Evolutionary conservation across 1,139 yeast genomes (phyloP).

Genomic region (Suhomyces kunorum): DNA sequence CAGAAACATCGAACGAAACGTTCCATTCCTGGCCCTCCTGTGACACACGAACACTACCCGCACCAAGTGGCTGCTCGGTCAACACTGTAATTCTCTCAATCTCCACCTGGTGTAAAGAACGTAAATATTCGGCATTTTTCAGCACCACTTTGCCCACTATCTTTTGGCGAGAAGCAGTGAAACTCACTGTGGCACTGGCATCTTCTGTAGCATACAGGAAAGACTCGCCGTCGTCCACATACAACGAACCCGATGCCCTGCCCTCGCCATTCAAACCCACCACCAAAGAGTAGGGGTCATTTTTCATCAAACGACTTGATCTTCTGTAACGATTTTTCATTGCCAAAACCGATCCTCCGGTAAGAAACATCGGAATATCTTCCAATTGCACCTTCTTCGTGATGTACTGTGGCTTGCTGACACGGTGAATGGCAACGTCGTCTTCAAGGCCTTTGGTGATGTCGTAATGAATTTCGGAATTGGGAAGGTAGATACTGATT

Average conservation of each 20-base stretch:
- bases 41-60: constrained; percentile 26
- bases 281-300: constrained; percentile 82
- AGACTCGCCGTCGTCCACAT: constrained; percentile 83
- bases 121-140: constrained; percentile 20
- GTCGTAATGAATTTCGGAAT: constrained; percentile 60
- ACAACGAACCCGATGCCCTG: constrained; percentile 57
- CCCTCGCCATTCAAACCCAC: constrained; percentile 58
- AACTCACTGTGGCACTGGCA: constrained; percentile 44
- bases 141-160: constrained; percentile 20
- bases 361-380: constrained; percentile 69
- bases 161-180: constrained; percentile 24
- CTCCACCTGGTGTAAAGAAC: constrained; percentile 27
- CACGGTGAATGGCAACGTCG: constrained; percentile 9
- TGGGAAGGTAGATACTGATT: constrained; percentile 63
- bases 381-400: constrained; percentile 48
- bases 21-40: constrained; percentile 40
- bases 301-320: constrained; percentile 70
- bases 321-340: constrained; percentile 77
- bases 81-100: constrained; percentile 66
- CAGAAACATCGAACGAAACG: constrained; percentile 21
- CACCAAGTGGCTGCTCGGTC: constrained; percentile 28
- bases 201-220: constrained; percentile 53
- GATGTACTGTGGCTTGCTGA: constrained; percentile 20
- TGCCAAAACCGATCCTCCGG: constrained; percentile 76
- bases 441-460: constrained; percentile 42